Percentiles rank a stretch among this genome's conserved stretches.
Conservation (phyloP, 108 stramenopile species). For the Hondaea fermentalgiana region DNA sequence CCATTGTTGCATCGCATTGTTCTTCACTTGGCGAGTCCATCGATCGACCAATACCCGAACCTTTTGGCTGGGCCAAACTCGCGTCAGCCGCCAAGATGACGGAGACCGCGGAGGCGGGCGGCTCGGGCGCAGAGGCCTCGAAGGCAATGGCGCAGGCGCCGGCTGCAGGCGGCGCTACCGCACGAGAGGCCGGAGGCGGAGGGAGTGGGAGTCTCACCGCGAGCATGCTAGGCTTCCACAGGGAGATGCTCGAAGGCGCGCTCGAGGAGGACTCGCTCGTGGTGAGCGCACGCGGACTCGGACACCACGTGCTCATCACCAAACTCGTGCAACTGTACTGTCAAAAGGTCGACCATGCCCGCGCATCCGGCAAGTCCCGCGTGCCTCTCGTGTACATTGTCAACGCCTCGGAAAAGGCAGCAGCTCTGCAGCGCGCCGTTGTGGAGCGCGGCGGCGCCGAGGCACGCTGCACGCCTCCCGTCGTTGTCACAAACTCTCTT, state of each 20-base stretch:
- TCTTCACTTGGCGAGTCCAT: no score
- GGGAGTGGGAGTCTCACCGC: neutral
- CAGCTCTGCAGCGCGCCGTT: neutral
- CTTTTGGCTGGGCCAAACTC: no score
- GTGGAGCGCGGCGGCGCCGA: neutral
- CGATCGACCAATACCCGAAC: no score
- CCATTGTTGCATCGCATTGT: no score
- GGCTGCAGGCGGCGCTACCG: neutral
- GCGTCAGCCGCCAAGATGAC: no score
- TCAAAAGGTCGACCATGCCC: neutral
- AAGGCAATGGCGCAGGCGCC: neutral
- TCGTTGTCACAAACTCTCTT: slow-evolving; percentile 28
- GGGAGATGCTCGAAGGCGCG: neutral
- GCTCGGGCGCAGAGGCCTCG: neutral
- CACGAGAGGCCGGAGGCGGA: neutral
- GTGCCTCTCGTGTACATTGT: neutral
- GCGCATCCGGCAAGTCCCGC: no score
- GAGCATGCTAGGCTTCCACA: neutral
- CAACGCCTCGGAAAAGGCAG: slow-evolving; percentile 3
- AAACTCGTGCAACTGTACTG: slow-evolving; percentile 36
- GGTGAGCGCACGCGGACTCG: neutral
- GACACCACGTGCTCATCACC: neutral
- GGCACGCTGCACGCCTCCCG: neutral
- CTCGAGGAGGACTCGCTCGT: neutral
- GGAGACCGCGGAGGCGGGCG: no score